These are phyloP conservation scores for Pseudogymnoascus verrucosus DNA, from an alignment of 2,329 filamentous ascomycete genomes.

Conservation along the genomic window DNA sequence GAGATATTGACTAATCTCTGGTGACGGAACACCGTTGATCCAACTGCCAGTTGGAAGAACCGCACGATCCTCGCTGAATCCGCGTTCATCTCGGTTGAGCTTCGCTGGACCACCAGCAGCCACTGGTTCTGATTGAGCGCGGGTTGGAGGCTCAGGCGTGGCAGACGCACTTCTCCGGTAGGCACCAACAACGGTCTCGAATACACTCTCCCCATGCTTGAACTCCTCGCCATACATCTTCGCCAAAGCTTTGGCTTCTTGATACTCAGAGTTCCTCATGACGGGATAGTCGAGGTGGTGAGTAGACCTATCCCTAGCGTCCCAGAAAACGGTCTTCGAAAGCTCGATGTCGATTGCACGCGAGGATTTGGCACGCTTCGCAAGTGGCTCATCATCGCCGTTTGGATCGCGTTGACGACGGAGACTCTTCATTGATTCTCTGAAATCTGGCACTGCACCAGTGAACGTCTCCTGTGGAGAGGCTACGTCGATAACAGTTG, in stretches of 20 bases:
- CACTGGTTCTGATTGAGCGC: conserved; percentile 22
- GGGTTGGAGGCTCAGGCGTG: conserved; percentile 15
- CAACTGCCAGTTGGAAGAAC: background rate
- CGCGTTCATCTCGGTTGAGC: conserved; percentile 25
- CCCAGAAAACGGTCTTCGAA: conserved; percentile 51
- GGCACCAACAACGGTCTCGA: conserved; percentile 24
- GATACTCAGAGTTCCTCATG: conserved; percentile 53
- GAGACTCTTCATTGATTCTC: conserved; percentile 19
- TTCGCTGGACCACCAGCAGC: conserved; percentile 18
- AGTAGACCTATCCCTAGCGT: conserved; percentile 41
- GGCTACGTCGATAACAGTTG: conserved; percentile 7
- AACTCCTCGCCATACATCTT: conserved; percentile 45
- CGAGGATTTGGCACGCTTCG: conserved; percentile 42
- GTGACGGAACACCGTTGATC: conserved; percentile 2
- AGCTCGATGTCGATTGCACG: conserved; percentile 51
- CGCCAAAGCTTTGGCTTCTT: conserved; percentile 47
- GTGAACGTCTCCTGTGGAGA: conserved; percentile 14
- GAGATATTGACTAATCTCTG: conserved; percentile 1
- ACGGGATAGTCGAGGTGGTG: conserved; percentile 57
- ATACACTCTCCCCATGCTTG: conserved; percentile 42
- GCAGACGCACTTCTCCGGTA: conserved; percentile 18
- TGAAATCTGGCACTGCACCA: conserved; percentile 7
- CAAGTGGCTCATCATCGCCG: conserved; percentile 29
- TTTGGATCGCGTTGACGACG: conserved; percentile 23
- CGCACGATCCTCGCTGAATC: conserved; percentile 14